Evolutionary conservation across 2,329 filamentous ascomycete species (phyloP), one percentile per base, ranked within the genome.

Genomic region (Pestalotiopsis sp.): DNA sequence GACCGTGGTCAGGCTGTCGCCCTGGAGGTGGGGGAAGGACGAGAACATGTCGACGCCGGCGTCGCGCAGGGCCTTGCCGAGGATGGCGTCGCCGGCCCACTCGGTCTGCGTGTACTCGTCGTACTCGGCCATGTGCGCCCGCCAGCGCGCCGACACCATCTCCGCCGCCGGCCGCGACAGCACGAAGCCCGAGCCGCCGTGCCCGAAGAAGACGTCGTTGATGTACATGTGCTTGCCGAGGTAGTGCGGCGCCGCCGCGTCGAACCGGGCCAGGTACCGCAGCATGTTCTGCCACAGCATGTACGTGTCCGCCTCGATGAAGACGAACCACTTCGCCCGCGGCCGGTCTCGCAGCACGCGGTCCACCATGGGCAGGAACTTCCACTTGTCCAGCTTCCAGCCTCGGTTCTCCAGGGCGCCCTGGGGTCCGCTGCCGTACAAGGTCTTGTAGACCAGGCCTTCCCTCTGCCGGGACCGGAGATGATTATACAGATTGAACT

Each of bases 271-370:
- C 23, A 90, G 80, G 85, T 86, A 90, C 25, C 81, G 77, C 17
- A 88, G 73, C 57, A 89, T 72, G 39, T 86, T 87, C 41, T 82
- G 78, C 80, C 87, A 87, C 13, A 87, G 79, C 56, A 89, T 76
- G 71, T 87, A 89, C 0, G 87, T 89, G 73, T 90, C 88, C 0
- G 86, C 83, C 71, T 89, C 87, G 61, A 88, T 83, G 75, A 90
- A 90, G 68, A 88, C 79, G 70, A 84, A 90, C 87, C 87, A 90
- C 67, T 85, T 85, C 59, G 84, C 83, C 36, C 86, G 77, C 1
- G 84, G 83, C 41, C 77, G 73, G 64, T 79, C 73, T 12, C 64
- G 69, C 49, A 75, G 68, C 7, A 85, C 81, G 72, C 84, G 82
- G 72, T 87, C 84, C 3, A 86, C 82, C 80, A 88, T 84, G 7